Evolutionary conservation across 345 rosid genomes (phyloP), one percentile per base, ranked within the genome.

Genomic region (Aethionema arabicum): DNA sequence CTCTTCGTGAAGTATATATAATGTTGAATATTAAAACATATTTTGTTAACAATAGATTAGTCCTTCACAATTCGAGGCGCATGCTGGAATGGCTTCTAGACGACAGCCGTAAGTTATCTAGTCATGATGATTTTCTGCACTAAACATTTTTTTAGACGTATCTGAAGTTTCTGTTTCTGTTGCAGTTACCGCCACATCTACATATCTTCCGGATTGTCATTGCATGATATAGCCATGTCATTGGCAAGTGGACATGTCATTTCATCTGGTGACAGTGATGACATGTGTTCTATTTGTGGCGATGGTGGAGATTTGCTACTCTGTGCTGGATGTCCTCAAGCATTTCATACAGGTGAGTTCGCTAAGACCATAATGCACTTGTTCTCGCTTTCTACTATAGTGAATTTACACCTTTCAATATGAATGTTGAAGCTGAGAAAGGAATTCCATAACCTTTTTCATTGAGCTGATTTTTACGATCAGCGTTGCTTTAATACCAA

Each of bases 21-120:
- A 6, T 30, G 36, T 40, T 40, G 21, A 60, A 47, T 33, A 62
- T 21, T 32, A 30, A 21, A 21, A 21, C 27, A 21, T 35, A 5
- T 9, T 38, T 45, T 54, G 43, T 60, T 32, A 11, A 56, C 68
- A 65, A 76, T 87, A 95, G 99, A 75, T 95, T 53, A 95, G 99
- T 63, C 99, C 99, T 62, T 95, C 99, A 2, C 99, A 95, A 65
- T 95, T 95, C 72, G 99, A 95, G 79, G 83, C 99, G 15, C 99
- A 95, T 82, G 97, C 97, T 82, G 99, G 99, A 77, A 90, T 90
- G 99, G 88, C 99, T 70, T 95, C 80, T 56, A 90, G 97, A 74
- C 87, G 97, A 65, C 99, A 90, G 80, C 99, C 99, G 99, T 95
- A 66, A 90, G 99, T 82, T 51, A 29, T 64, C 42, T 27, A 43